phyloP scores from a whole-genome alignment of 2,329 filamentous ascomycete species.

The Scopulariopsis brevicaulis region DNA sequence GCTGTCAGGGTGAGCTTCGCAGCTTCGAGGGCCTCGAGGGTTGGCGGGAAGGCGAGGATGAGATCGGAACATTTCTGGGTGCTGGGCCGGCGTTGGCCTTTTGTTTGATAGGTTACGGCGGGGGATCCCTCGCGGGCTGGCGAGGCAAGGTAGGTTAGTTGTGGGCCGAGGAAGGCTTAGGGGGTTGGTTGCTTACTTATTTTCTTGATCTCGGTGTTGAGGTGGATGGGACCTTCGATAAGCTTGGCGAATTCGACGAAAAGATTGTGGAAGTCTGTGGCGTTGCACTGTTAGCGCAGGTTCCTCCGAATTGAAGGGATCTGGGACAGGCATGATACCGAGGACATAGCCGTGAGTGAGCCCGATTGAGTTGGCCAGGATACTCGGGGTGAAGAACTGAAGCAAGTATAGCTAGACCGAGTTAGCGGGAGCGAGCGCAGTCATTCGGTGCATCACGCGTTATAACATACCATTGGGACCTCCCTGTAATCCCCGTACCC shows the following conservation, averaged over 20 bases:
- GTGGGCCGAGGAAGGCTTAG: neutral
- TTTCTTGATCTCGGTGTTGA: neutral
- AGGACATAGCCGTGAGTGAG: neutral
- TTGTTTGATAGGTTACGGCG: neutral
- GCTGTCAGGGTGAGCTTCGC: neutral
- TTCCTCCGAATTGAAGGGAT: neutral
- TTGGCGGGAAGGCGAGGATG: conserved; percentile 2
- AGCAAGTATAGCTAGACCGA: neutral
- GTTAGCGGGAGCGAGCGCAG: neutral
- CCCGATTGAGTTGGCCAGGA: neutral
- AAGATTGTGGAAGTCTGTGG: conserved; percentile 1
- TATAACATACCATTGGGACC: neutral
- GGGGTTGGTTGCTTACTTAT: neutral
- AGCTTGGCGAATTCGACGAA: conserved; percentile 1
- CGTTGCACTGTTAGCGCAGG: neutral
- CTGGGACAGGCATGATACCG: neutral
- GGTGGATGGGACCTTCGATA: neutral
- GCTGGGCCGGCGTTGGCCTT: neutral
- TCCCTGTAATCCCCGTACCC: conserved; percentile 2
- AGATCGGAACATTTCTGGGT: conserved; percentile 1
- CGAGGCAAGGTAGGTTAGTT: neutral
- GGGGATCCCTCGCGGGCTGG: neutral
- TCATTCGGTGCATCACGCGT: neutral
- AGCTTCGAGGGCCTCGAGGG: neutral
- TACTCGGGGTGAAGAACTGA: neutral